Base-by-base conservation (phyloP, 768 basidiomycete genomes). In the Crepidotus variabilis region DNA sequence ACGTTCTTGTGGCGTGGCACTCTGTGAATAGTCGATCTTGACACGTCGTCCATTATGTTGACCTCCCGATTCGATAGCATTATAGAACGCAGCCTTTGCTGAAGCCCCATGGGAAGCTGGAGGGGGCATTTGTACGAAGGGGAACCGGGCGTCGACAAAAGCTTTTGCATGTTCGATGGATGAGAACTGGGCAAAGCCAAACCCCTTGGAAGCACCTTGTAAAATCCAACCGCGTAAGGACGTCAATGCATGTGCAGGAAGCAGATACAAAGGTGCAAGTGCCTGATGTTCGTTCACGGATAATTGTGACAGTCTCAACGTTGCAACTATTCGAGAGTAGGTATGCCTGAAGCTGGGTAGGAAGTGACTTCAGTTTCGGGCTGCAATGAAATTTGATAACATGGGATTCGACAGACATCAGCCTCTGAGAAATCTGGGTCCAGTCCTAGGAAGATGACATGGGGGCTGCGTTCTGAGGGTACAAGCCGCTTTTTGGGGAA, bases 271-370 rank as follows among this genome's bases (percentile, higher is more conserved):
- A 88, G 78, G 76, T 87, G 85, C 81, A 90, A 90, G 83, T 87
- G 87, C 94, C 94, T 83, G 96, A 88, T 83, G 85, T 82, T 85
- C 90, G 90, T 71, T 98, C 96, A 80, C 91, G 87, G 71, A 98
- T 95, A 64, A 98, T 95, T 65, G 94, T 98, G 66, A 92, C 90
- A 57, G 88, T 88, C 75, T 92, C 90, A 65, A 91, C 78, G 69
- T 76, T 82, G 77, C 85, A 92, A 52, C 86, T 85, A 66, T 87
- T 77, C 58, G 81, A 81, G 62, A 80, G 75, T 63, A 92, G 84
- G 72, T 85, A 90, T 59, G 85, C 83, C 76, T 91, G 87, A 67
- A 94, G 81, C 92, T 93, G 75, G 68, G 69, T 67, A 71, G 68
- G 65, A 69, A 67, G 65, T 50, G 60, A 71, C 65, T 75, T 75